Evolutionary conservation across 495 filamentous ascomycete genomes (phyloP).

Genomic region (Letharia lupina): DNA sequence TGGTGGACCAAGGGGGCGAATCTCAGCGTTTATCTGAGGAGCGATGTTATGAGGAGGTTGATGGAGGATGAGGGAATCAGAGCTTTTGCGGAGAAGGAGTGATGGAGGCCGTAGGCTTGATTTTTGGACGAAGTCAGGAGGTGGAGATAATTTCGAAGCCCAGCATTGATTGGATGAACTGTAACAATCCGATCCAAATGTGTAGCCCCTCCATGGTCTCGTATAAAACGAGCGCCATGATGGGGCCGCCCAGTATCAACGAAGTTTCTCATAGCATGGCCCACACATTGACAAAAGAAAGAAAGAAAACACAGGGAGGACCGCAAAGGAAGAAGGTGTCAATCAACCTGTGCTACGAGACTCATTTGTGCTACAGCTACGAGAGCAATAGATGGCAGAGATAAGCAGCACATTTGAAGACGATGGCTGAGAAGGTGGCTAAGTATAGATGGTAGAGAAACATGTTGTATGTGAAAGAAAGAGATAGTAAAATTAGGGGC

Average conservation of each 20-base stretch:
- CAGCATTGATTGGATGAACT: not conserved
- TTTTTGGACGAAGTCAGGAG: not conserved
- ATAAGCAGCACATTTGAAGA: not conserved
- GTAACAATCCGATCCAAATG: not conserved
- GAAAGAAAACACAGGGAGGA: not conserved
- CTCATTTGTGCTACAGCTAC: not conserved
- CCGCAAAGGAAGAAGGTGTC: not conserved
- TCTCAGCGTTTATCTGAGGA: not conserved
- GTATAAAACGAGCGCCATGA: not conserved
- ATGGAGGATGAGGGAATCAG: not conserved
- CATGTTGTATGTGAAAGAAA: not conserved
- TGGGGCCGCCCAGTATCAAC: not conserved
- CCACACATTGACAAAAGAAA: not conserved
- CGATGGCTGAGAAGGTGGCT: too few species aligned
- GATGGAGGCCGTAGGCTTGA: not conserved
- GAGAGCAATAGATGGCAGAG: not conserved
- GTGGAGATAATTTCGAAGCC: not conserved
- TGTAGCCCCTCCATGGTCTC: not conserved
- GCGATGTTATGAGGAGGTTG: constrained; percentile 3
- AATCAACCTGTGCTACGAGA: not conserved
- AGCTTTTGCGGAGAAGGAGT: not conserved
- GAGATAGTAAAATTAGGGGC: not conserved
- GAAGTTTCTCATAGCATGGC: not conserved
- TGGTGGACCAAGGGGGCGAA: not conserved
- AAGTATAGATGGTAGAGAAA: not conserved